Evolutionary conservation across 2,329 filamentous ascomycete genomes (phyloP).

Genomic region (Xylariales sp.): DNA sequence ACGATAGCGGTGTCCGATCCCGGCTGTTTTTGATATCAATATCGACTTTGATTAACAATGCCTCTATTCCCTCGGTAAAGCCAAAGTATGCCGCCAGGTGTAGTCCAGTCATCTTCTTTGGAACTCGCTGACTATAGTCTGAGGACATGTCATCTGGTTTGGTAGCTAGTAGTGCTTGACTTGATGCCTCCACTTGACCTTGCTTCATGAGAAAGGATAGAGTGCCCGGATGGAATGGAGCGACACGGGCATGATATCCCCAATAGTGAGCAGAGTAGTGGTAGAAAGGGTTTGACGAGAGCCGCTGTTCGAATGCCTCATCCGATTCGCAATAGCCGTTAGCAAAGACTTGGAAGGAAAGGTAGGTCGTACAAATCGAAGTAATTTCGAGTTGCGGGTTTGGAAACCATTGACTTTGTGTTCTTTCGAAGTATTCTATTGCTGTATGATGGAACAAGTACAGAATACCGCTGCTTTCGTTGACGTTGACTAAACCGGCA

Average conservation of each 20-base stretch:
- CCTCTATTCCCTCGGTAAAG: not conserved
- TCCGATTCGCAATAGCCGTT: not conserved
- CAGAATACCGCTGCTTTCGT: slow-evolving; percentile 14
- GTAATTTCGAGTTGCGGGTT: slow-evolving; percentile 23
- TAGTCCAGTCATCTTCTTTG: slow-evolving; percentile 2
- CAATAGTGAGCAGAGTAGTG: slow-evolving; percentile 12
- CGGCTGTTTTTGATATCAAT: not conserved
- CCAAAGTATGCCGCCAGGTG: slow-evolving; percentile 8
- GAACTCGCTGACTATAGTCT: not conserved
- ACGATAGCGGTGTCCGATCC: not conserved
- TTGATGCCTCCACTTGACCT: slow-evolving; percentile 4
- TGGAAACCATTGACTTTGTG: slow-evolving; percentile 24
- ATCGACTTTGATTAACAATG: not conserved
- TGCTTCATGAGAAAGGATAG: not conserved
- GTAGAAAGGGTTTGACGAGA: slow-evolving; percentile 7
- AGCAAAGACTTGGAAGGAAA: slow-evolving; percentile 23
- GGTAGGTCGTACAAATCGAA: slow-evolving; percentile 29
- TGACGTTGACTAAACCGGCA: slow-evolving; percentile 32
- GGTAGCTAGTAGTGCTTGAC: not conserved
- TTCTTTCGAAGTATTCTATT: slow-evolving; percentile 37
- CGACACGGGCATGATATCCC: slow-evolving; percentile 9
- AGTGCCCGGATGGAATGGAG: not conserved
- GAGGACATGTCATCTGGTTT: not conserved
- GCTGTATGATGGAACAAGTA: slow-evolving; percentile 41
- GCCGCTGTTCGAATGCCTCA: slow-evolving; percentile 1